Evolutionary conservation across 2,329 filamentous ascomycete genomes (phyloP), one percentile per base, ranked within the genome.

Genomic region (Laburnicola sp.): DNA sequence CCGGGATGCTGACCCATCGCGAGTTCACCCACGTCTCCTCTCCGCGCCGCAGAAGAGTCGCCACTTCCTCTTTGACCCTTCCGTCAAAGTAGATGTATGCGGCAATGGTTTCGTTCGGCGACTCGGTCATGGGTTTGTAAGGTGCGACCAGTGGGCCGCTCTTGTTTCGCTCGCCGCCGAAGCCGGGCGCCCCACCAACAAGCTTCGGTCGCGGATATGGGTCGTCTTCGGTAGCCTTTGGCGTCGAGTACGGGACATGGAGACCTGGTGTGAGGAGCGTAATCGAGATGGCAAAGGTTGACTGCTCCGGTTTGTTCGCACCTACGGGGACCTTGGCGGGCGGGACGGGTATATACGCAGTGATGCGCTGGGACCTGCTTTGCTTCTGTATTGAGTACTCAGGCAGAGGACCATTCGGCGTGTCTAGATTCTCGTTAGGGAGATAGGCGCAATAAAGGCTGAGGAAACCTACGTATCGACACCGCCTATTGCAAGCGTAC

Each of bases 11-110:
- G 43, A 99, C 94, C 94, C 94, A 99, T 64, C 94, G 83, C 49
- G 91, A 97, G 69, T 97, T 99, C 23, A 99, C 95, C 94, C 94
- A 99, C 2, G 94, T 99, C 76, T 99, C 94, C 71, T 97, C 94
- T 23, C 94, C 93, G 9, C 92, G 88, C 48, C 94, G 83, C 45
- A 99, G 79, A 50, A 99, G 78, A 9, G 94, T 99, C 45, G 94
- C 94, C 2, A 99, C 95, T 76, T 99, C 94, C 72, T 99, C 94
- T 73, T 99, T 99, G 54, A 84, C 83, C 56, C 94, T 82, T 16
- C 94, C 94, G 74, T 99, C 94, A 69, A 99, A 99, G 77, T 99
- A 99, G 63, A 99, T 97, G 74, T 99, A 99, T 32, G 93, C 94
- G 28, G 94, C 94, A 64, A 99, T 93, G 10, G 94, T 99, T 77